phyloP scores from a whole-genome alignment of 2,329 filamentous ascomycete genomes.

The Reticulascus tulasneorum region DNA sequence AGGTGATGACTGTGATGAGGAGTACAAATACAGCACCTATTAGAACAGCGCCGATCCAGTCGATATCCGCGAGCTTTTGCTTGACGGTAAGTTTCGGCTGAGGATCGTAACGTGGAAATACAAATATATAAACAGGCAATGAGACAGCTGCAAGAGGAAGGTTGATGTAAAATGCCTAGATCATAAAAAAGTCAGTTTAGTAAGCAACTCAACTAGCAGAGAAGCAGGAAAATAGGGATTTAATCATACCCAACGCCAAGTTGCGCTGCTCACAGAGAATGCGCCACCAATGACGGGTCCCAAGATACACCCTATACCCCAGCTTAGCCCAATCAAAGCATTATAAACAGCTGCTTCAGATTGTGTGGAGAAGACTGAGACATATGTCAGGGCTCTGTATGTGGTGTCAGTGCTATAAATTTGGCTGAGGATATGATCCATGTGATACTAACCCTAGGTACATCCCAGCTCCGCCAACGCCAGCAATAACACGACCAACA shows the following conservation, averaged over 20 bases:
- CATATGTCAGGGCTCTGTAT: slow-evolving; percentile 18
- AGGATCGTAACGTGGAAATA: slow-evolving; percentile 20
- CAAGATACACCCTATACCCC: slow-evolving; percentile 36
- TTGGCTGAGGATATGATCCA: too few relatives aligned
- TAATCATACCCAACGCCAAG: slow-evolving; percentile 42
- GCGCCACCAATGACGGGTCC: slow-evolving; percentile 40
- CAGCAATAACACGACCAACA: neutral
- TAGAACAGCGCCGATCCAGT: slow-evolving; percentile 39
- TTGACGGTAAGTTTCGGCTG: slow-evolving; percentile 14
- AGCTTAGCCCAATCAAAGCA: slow-evolving; percentile 17
- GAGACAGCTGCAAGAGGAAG: slow-evolving; percentile 38
- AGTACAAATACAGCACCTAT: slow-evolving; percentile 33
- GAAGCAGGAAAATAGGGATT: too few relatives aligned
- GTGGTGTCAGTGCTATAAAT: too few relatives aligned
- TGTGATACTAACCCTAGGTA: too few relatives aligned
- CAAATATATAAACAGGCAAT: slow-evolving; percentile 22
- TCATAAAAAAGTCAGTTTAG: too few relatives aligned
- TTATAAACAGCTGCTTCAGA: slow-evolving; percentile 9
- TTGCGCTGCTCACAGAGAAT: slow-evolving; percentile 31
- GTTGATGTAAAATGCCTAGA: slow-evolving; percentile 53
- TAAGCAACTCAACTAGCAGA: too few relatives aligned
- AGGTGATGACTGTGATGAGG: slow-evolving; percentile 43
- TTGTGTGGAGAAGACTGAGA: slow-evolving; percentile 13
- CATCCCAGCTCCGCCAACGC: slow-evolving; percentile 9
- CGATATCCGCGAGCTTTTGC: slow-evolving; percentile 29